A percentile compares a stretch with the other conserved stretches of the same genome.
Conservation (phyloP, 2,329 filamentous ascomycete species). For the Colletotrichum sp. region DNA sequence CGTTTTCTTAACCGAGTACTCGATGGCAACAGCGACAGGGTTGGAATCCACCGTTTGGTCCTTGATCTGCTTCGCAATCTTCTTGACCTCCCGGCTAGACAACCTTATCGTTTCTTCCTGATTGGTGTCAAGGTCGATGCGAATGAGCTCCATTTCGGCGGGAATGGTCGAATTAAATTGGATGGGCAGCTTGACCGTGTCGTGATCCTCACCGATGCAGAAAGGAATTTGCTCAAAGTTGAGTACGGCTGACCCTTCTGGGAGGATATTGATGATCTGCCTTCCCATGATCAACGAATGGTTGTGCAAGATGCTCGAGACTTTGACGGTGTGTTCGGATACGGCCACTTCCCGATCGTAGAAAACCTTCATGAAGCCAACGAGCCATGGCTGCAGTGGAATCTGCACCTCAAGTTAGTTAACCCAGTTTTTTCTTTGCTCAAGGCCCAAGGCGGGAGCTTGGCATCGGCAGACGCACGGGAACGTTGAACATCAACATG, state of each 20-base stretch:
- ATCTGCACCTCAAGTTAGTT: conserved; percentile 51
- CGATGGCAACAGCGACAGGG: conserved; percentile 68
- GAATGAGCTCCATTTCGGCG: conserved; percentile 85
- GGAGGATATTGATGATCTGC: conserved; percentile 96
- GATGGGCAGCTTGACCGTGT: conserved; percentile 75
- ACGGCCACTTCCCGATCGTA: conserved; percentile 94
- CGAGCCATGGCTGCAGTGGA: conserved; percentile 75
- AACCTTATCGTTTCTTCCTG: conserved; percentile 82
- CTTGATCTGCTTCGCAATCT: conserved; percentile 72
- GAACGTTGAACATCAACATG: conserved; percentile 92
- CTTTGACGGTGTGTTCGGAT: conserved; percentile 91
- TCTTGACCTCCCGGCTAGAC: conserved; percentile 74
- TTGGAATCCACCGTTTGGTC: conserved; percentile 69
- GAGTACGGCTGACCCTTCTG: conserved; percentile 89
- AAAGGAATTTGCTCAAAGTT: conserved; percentile 84
- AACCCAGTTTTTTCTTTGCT: background rate
- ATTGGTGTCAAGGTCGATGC: conserved; percentile 83
- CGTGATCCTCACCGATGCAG: conserved; percentile 73
- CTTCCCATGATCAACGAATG: conserved; percentile 92
- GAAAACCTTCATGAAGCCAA: conserved; percentile 77
- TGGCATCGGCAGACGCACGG: conserved; percentile 54
- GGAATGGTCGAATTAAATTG: conserved; percentile 94
- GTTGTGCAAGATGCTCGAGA: conserved; percentile 87
- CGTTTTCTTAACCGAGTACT: conserved; percentile 80
- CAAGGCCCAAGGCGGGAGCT: background rate